Evolutionary conservation across 1,284 basidiomycete genomes (phyloP).

Genomic region (Hemileia vastatrix): DNA sequence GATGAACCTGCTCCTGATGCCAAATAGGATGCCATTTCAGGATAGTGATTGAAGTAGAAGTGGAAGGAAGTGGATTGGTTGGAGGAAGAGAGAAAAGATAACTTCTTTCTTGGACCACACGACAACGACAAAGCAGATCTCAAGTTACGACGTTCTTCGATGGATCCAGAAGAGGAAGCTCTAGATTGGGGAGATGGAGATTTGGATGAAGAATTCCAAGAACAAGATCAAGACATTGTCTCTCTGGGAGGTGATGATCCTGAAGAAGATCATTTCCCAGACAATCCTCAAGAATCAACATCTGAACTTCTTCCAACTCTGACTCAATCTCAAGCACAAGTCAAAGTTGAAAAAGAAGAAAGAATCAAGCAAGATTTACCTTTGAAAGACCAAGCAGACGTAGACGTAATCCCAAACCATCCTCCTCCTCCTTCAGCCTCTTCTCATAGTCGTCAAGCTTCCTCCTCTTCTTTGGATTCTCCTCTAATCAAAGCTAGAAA

Average conservation of each 20-base stretch:
- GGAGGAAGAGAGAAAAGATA: not conserved
- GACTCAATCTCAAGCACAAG: not conserved
- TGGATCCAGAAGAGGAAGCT: not conserved
- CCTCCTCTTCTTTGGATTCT: too few relatives aligned
- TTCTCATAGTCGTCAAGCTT: too few relatives aligned
- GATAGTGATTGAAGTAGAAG: not conserved
- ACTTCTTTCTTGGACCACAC: too few relatives aligned
- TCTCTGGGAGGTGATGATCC: too few relatives aligned
- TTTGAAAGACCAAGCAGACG: too few relatives aligned
- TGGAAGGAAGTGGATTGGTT: not conserved
- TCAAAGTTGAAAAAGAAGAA: not conserved
- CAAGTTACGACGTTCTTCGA: too few relatives aligned
- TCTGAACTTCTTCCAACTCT: not conserved
- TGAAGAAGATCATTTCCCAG: too few relatives aligned
- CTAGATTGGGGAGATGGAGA: not conserved
- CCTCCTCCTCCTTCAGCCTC: too few relatives aligned
- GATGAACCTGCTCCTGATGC: not conserved
- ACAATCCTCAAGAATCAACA: too few relatives aligned
- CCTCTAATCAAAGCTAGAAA: too few relatives aligned
- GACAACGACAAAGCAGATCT: too few relatives aligned
- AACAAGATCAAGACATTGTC: not conserved
- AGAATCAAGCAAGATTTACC: not conserved
- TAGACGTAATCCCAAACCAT: too few relatives aligned
- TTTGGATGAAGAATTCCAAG: not conserved
- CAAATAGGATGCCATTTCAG: not conserved